A percentile compares a stretch with the other conserved stretches of the same genome.
Evolutionary conservation across 1,284 basidiomycete genomes (phyloP).

Genomic region (Apiotrichum gamsii): DNA sequence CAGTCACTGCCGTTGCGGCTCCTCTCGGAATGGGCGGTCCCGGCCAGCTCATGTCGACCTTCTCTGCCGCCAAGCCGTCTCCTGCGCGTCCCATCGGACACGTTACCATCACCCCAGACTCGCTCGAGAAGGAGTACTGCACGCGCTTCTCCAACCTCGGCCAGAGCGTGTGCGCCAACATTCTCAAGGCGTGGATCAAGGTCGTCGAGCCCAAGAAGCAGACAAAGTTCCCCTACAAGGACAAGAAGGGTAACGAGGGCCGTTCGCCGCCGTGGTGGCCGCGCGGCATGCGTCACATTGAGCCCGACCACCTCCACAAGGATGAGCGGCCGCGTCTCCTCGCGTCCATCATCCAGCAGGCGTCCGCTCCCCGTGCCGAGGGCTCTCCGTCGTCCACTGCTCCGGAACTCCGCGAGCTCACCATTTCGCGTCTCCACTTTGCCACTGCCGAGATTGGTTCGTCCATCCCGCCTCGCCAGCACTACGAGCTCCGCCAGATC

Average conservation of each 20-base stretch:
- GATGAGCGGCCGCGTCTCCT: conserved; percentile 50
- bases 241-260: conserved; percentile 52
- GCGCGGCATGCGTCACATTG: conserved; percentile 49
- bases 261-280: conserved; percentile 54
- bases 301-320: conserved; percentile 53
- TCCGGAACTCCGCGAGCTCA: conserved; percentile 22
- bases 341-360: conserved; percentile 47
- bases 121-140: conserved; percentile 40
- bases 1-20: neutral
- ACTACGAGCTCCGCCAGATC: conserved; percentile 50
- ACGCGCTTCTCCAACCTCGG: conserved; percentile 47
- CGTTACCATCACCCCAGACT: conserved; percentile 28
- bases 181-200: conserved; percentile 54
- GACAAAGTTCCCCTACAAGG: conserved; percentile 53
- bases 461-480: conserved; percentile 49
- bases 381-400: conserved; percentile 9
- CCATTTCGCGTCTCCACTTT: conserved; percentile 49
- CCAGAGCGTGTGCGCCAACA: conserved; percentile 52
- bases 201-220: conserved; percentile 55
- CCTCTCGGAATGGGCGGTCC: conserved; percentile 1
- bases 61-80: conserved; percentile 21
- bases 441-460: conserved; percentile 51
- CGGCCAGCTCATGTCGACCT: conserved; percentile 23
- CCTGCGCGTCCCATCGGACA: conserved; percentile 27
- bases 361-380: conserved; percentile 24